Percentiles rank a stretch among this genome's conserved stretches.
Evolutionary conservation across 805 yeast genomes (phyloP).

Genomic region (Wickerhamiella lipophila): DNA sequence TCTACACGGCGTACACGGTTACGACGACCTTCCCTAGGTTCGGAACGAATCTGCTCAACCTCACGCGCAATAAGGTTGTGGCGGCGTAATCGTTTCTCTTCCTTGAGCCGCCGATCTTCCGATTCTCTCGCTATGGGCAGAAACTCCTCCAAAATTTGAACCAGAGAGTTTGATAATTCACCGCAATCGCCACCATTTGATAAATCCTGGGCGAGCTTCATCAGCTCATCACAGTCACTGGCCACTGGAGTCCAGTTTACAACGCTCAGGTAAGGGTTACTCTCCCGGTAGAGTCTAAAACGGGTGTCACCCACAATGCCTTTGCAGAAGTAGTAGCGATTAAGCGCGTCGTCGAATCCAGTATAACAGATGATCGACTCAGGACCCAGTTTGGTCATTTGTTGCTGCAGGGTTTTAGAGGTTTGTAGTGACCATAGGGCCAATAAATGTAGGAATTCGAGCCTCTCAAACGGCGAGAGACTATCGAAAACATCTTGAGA

Average conservation of each 20-base stretch:
- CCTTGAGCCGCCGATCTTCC: constrained; percentile 17
- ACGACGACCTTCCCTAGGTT: constrained; percentile 25
- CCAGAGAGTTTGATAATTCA: constrained; percentile 14
- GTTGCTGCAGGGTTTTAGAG: constrained; percentile 23
- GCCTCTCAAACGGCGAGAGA: constrained; percentile 27
- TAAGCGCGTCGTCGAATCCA: constrained; percentile 19
- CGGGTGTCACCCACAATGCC: constrained; percentile 24
- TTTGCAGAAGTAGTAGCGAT: constrained; percentile 20
- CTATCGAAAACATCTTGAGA: constrained; percentile 23
- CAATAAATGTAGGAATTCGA: constrained; percentile 26
- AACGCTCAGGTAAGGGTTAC: constrained; percentile 24
- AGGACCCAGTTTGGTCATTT: constrained; percentile 17
- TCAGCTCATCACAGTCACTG: constrained; percentile 21
- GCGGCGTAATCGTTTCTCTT: constrained; percentile 17
- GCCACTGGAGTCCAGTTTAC: constrained; percentile 30
- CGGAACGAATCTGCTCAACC: constrained; percentile 18
- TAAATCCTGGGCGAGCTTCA: constrained; percentile 15
- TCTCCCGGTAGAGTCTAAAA: constrained; percentile 27
- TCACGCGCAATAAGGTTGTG: constrained; percentile 18
- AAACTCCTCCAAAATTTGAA: constrained; percentile 17
- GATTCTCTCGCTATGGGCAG: constrained; percentile 18
- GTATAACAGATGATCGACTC: constrained; percentile 20
- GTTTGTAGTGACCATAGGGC: constrained; percentile 26
- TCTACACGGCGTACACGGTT: constrained; percentile 25
- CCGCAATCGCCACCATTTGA: constrained; percentile 2